Conservation (phyloP, 257 asterid species). For the Nicotiana paniculata region DNA sequence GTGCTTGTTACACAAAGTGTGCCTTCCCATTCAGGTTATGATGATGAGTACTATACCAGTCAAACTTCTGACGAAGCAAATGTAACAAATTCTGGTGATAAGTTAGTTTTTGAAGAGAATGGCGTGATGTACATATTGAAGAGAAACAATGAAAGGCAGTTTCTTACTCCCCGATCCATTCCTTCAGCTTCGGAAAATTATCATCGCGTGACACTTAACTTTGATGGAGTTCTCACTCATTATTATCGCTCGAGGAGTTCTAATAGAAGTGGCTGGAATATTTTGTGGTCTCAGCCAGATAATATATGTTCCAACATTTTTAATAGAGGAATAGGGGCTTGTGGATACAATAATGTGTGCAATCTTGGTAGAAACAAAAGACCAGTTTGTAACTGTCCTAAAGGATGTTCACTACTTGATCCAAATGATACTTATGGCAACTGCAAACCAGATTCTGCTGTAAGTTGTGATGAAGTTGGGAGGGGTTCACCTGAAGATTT, state of each 20-base stretch:
- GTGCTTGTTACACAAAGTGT: conserved; percentile 21
- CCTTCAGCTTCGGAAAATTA: conserved; percentile 22
- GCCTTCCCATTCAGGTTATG: conserved; percentile 19
- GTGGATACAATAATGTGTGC: conserved; percentile 40
- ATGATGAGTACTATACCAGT: conserved; percentile 36
- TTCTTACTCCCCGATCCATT: conserved; percentile 4
- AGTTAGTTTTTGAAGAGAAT: conserved; percentile 19
- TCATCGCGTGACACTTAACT: conserved; percentile 33
- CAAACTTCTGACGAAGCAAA: conserved; percentile 8
- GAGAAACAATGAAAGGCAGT: conserved; percentile 2
- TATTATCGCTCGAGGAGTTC: conserved; percentile 38
- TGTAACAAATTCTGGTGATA: conserved; percentile 20
- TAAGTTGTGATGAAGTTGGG: conserved; percentile 13
- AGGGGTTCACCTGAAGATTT: conserved; percentile 5
- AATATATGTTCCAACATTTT: conserved; percentile 20
- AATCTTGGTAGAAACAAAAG: conserved; percentile 11
- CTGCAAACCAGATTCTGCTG: conserved; percentile 22
- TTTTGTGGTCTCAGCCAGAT: conserved; percentile 17
- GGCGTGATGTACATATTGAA: conserved; percentile 22
- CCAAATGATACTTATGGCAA: conserved; percentile 18
- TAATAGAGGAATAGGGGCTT: conserved; percentile 19
- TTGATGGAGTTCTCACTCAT: conserved; percentile 37
- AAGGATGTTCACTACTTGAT: conserved; percentile 21
- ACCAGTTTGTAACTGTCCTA: conserved; percentile 31
- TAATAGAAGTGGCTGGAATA: conserved; percentile 26